Base-by-base conservation (phyloP, 1,284 basidiomycete species). In the Moniliophthora roreri region DNA sequence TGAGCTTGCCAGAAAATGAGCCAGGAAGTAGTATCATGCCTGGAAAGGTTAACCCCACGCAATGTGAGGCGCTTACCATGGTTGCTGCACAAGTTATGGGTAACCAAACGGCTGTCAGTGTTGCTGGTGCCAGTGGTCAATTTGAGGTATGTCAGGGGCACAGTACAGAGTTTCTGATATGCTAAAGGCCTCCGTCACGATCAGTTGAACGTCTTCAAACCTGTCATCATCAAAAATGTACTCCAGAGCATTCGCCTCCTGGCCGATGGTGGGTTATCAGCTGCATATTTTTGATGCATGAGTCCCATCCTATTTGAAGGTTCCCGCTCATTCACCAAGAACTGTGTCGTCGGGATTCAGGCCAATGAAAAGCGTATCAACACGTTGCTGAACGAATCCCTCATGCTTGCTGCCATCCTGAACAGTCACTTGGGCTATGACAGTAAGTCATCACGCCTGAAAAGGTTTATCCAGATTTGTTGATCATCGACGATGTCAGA, bases 1-100 rank as follows among this genome's bases (percentile, higher is more conserved):
- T 99, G 48, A 85, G 82, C 64, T 76, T 99, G 55, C 97, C 97
- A 18, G 97, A 99, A 77, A 99, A 99, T 72, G 97, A 99, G 74
- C 97, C 97, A 41, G 97, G 97, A 55, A 97, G 93, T 66, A 97
- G 94, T 58, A 99, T 99, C 77, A 99, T 99, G 97, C 97, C 97
- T 18, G 97, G 97, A 59, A 99, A 99, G 76, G 97, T 99, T 55
- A 99, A 99, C 77, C 97, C 97, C 15, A 99, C 97, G 4, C 97
- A 99, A 72, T 99, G 97, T 65, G 97, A 99, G 77, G 97, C 97
- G 10, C 74, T 97, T 57, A 99, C 97, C 21, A 99, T 99, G 97
- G 94, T 99, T 40, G 93, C 95, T 45, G 94, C 96, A 0, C 97
- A 99, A 72, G 96, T 99, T 8, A 97, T 99, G 74, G 97, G 97